Percentiles rank a stretch among this genome's conserved stretches.
Evolutionary conservation across 225 moss, liverwort and hornwort genomes (phyloP).

Genomic region (Marchantia polymorpha): DNA sequence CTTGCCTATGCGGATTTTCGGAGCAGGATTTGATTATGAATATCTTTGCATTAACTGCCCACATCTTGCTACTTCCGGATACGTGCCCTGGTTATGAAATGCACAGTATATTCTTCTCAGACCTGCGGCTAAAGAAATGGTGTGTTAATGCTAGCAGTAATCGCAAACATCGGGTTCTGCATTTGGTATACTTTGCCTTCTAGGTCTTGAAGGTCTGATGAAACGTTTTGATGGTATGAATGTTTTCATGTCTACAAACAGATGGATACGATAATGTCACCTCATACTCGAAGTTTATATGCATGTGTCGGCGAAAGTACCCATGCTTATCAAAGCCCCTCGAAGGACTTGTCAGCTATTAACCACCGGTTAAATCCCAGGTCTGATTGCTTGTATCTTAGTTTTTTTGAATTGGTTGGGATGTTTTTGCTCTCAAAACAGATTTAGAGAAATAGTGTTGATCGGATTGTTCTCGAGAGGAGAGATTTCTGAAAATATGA

Average conservation of each 20-base stretch:
- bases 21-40: too few relatives aligned
- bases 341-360: conserved; percentile 89
- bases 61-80: too few relatives aligned
- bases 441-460: background rate
- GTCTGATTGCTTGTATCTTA: conserved; percentile 20
- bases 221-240: background rate
- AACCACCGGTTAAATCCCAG: conserved; percentile 75
- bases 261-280: conserved; percentile 80
- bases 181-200: too few relatives aligned
- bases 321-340: conserved; percentile 91
- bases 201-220: too few relatives aligned
- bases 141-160: too few relatives aligned
- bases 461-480: background rate
- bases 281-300: conserved; percentile 82
- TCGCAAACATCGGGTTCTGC: too few relatives aligned
- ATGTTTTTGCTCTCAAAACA: background rate
- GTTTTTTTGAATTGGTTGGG: background rate
- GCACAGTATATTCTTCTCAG: too few relatives aligned
- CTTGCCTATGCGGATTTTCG: too few relatives aligned
- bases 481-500: conserved; percentile 5
- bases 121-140: too few relatives aligned
- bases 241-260: conserved; percentile 32
- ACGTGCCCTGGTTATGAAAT: too few relatives aligned
- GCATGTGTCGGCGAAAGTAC: conserved; percentile 93
- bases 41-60: too few relatives aligned